These are phyloP conservation scores for Lactarius sanguifluus DNA, from an alignment of 768 basidiomycete species.

Conservation along the genomic window DNA sequence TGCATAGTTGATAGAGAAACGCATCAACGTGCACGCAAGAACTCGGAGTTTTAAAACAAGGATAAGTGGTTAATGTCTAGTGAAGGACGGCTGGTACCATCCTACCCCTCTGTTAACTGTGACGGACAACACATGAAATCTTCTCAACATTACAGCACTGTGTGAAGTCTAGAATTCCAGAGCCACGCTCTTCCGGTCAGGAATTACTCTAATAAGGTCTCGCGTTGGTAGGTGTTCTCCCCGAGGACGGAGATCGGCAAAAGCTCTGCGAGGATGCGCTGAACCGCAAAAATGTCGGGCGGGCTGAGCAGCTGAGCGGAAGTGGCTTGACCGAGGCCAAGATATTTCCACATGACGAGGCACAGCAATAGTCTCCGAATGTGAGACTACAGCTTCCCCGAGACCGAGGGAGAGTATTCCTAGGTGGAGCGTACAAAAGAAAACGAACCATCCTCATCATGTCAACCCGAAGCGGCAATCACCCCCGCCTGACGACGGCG, in stretches of 20 bases:
- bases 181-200: background rate
- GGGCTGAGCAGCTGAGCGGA: background rate
- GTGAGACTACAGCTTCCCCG: background rate
- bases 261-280: background rate
- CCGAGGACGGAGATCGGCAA: constrained; percentile 7
- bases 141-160: background rate
- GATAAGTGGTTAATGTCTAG: background rate
- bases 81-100: background rate
- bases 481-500: too few relatives aligned
- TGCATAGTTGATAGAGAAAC: background rate
- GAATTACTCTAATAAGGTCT: background rate
- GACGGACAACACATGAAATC: background rate
- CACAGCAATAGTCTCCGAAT: background rate
- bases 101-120: background rate
- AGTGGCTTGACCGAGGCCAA: background rate
- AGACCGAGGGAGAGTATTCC: background rate
- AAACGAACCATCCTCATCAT: too few relatives aligned
- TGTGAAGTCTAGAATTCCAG: background rate
- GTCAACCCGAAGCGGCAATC: too few relatives aligned
- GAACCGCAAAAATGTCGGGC: background rate
- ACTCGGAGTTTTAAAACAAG: background rate
- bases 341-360: background rate
- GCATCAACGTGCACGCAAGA: background rate
- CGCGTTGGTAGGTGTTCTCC: background rate
- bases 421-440: too few relatives aligned